Base-by-base conservation (phyloP, 352 stramenopile genomes). In the Pythium rishiriense region DNA sequence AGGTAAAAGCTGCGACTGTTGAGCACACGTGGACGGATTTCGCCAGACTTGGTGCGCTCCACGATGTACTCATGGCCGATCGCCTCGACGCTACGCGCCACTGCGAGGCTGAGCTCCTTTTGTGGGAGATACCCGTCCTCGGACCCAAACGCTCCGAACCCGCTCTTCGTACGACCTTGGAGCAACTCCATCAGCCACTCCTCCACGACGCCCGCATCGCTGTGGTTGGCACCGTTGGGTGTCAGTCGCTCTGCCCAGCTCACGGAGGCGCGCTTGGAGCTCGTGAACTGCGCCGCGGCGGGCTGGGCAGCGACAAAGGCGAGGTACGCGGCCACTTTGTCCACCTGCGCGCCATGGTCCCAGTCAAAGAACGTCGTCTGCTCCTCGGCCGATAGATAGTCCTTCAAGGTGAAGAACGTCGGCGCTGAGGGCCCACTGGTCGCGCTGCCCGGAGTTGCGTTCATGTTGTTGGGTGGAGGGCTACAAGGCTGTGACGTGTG, bases 1-100 rank as follows among this genome's bases (percentile, higher is more conserved):
- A 94, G 85, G 69, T 87, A 92, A 57, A 93, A 94, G 57, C 85
- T 94, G 12, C 85, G 74, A 58, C 83, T 91, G 59, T 93, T 94
- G 26, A 94, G 78, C 26, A 86, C 80, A 0, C 68, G 76, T 15
- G 73, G 57, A 17, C 69, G 78, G 4, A 73, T 57, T 29, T 73
- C 57, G 14, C 73, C 76, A 22, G 62, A 68, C 53, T 86, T 87
- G 37, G 69, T 83, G 21, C 69, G 70, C 64, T 94, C 83, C 29
- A 92, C 70, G 19, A 82, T 66, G 65, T 94, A 94, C 37, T 70
- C 64, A 59, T 94, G 85, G 11, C 72, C 72, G 31, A 94, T 91
- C 39, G 71, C 57, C 42, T 87, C 70, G 10, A 91, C 66, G 11
- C 63, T 55, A 29, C 64, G 65, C 1, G 83, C 85, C 19, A 92